Conservation (phyloP, 495 filamentous ascomycete species). For the Penicillium simplicissimum region DNA sequence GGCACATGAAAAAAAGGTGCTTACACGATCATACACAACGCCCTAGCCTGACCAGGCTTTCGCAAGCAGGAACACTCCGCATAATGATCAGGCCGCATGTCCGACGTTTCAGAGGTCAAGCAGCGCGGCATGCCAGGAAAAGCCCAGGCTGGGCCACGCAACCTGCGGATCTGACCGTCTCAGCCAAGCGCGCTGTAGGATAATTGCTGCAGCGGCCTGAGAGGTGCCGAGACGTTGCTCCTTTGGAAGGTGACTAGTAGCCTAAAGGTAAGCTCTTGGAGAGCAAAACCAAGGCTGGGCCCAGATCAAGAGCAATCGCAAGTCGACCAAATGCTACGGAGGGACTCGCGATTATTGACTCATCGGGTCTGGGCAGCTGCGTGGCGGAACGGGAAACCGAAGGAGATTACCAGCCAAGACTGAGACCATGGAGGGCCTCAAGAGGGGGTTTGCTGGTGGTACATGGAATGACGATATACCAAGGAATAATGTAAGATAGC, state of each 20-base stretch:
- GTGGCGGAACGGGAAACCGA: constrained; percentile 16
- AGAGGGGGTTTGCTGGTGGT: neutral
- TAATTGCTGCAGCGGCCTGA: neutral
- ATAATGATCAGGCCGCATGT: constrained; percentile 6
- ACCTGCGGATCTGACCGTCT: constrained; percentile 7
- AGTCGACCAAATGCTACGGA: neutral
- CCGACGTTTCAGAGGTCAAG: constrained; percentile 1
- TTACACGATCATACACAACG: too few species aligned
- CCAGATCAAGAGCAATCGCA: neutral
- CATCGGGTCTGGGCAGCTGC: constrained; percentile 2
- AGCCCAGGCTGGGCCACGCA: constrained; percentile 13
- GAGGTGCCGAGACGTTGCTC: constrained; percentile 9
- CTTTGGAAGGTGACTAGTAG: neutral
- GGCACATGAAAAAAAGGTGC: neutral
- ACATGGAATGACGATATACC: neutral
- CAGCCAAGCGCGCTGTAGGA: constrained; percentile 14
- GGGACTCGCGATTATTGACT: constrained; percentile 1
- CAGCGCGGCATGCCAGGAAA: neutral
- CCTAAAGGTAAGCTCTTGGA: neutral
- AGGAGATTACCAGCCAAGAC: constrained; percentile 13
- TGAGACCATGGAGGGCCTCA: neutral
- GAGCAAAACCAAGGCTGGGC: neutral
- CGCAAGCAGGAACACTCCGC: neutral
- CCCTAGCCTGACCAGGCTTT: neutral
- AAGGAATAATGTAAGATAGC: neutral